Percentiles rank a stretch among this genome's conserved stretches.
phyloP scores from a whole-genome alignment of 23 red algal genomes.

The Cyanidioschyzon merolae region DNA sequence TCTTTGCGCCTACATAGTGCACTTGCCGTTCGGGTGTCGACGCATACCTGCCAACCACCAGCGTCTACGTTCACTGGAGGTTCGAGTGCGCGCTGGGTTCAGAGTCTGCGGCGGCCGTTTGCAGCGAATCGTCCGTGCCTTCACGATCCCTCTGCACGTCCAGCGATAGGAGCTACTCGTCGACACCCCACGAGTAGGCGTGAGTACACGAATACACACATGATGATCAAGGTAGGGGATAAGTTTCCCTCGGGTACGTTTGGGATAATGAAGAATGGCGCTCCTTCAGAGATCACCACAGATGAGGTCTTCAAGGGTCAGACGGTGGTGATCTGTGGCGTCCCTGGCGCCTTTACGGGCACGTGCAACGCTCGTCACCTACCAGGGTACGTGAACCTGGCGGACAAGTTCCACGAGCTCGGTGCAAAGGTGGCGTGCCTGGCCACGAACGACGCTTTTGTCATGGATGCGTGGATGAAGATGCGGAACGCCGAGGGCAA shows the following conservation, averaged over 20 bases:
- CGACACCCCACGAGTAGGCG: too few relatives aligned
- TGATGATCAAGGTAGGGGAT: conserved; percentile 14
- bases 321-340: conserved; percentile 68
- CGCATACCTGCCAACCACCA: too few relatives aligned
- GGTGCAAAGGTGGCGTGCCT: conserved; percentile 63
- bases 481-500: conserved; percentile 30
- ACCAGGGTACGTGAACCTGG: conserved; percentile 39
- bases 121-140: too few relatives aligned
- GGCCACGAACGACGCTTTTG: conserved; percentile 89
- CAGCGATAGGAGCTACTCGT: too few relatives aligned
- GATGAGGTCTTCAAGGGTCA: conserved; percentile 40
- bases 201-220: not conserved
- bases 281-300: conserved; percentile 26
- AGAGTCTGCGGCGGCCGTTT: too few relatives aligned
- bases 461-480: conserved; percentile 70
- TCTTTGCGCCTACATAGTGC: too few relatives aligned
- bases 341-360: conserved; percentile 73
- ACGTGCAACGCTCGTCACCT: conserved; percentile 71
- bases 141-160: too few relatives aligned
- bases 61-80: too few relatives aligned
- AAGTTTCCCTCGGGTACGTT: conserved; percentile 27
- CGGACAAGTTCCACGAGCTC: conserved; percentile 35
- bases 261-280: conserved; percentile 30
- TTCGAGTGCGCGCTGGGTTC: too few relatives aligned
- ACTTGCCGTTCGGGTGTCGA: too few relatives aligned